phyloP scores from a whole-genome alignment of 352 stramenopile species.

The Pythium aristosporum region DNA sequence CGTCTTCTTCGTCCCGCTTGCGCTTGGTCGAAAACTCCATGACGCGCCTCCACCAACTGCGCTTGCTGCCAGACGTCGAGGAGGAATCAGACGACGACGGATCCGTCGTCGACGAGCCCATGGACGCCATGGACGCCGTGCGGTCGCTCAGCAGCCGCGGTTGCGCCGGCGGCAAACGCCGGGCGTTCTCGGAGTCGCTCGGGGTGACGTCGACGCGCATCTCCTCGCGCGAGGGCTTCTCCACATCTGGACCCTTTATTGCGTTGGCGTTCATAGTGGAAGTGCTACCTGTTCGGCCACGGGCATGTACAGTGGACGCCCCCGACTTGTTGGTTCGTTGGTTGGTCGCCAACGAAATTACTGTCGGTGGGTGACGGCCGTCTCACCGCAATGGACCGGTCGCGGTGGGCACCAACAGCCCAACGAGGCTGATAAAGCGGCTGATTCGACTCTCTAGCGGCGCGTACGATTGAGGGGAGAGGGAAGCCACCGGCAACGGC shows the following conservation, averaged over 20 bases:
- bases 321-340: background rate
- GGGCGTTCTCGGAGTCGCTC: slow-evolving; percentile 8
- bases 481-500: background rate
- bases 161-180: background rate
- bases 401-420: too few species aligned
- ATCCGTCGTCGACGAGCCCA: background rate
- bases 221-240: background rate
- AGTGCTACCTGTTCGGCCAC: background rate
- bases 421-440: too few species aligned
- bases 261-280: background rate
- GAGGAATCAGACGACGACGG: slow-evolving; percentile 2
- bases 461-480: too few species aligned
- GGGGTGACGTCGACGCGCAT: slow-evolving; percentile 13
- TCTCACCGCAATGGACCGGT: too few species aligned
- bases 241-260: slow-evolving; percentile 4
- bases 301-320: background rate
- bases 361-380: too few species aligned
- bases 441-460: too few species aligned
- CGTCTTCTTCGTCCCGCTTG: slow-evolving; percentile 15
- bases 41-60: slow-evolving; percentile 23
- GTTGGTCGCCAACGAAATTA: too few species aligned
- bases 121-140: slow-evolving; percentile 18
- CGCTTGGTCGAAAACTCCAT: slow-evolving; percentile 16
- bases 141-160: slow-evolving; percentile 17
- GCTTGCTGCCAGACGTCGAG: slow-evolving; percentile 8